phyloP scores from a whole-genome alignment of 306 rosid species.

The Vigna unguiculata region DNA sequence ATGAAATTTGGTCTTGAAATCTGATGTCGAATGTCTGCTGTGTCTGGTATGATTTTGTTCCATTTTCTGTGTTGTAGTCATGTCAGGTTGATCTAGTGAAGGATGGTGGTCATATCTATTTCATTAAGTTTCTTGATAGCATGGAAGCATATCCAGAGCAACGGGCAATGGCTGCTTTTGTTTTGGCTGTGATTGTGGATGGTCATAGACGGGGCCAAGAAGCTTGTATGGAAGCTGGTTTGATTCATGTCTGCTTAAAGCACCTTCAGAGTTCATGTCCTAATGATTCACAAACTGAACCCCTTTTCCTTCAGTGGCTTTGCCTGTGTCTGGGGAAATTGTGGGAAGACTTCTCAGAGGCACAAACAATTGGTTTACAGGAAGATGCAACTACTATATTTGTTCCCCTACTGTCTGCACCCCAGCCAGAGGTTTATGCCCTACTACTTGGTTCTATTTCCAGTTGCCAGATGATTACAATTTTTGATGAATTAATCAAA shows the following conservation, averaged over 20 bases:
- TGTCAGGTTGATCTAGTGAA: constrained; percentile 98
- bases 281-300: constrained; percentile 83
- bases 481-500: constrained; percentile 12
- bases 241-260: constrained; percentile 86
- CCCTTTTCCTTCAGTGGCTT: constrained; percentile 98
- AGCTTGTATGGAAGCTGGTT: constrained; percentile 87
- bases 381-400: constrained; percentile 80
- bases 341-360: constrained; percentile 91
- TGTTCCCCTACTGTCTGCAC: constrained; percentile 75
- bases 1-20: constrained; percentile 23
- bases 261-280: constrained; percentile 90
- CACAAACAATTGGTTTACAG: constrained; percentile 81
- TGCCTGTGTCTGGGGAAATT: constrained; percentile 97
- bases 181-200: constrained; percentile 96
- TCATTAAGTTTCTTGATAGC: constrained; percentile 96
- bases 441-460: constrained; percentile 25
- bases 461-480: constrained; percentile 11
- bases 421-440: constrained; percentile 90
- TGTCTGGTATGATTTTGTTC: constrained; percentile 42
- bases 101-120: constrained; percentile 93
- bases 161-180: constrained; percentile 99
- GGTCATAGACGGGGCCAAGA: constrained; percentile 96
- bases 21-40: constrained; percentile 6
- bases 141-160: constrained; percentile 92
- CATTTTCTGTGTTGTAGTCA: constrained; percentile 66